These are phyloP conservation scores for Trichosporon coremiiforme DNA, from an alignment of 1,284 basidiomycete genomes.

Conservation along the genomic window DNA sequence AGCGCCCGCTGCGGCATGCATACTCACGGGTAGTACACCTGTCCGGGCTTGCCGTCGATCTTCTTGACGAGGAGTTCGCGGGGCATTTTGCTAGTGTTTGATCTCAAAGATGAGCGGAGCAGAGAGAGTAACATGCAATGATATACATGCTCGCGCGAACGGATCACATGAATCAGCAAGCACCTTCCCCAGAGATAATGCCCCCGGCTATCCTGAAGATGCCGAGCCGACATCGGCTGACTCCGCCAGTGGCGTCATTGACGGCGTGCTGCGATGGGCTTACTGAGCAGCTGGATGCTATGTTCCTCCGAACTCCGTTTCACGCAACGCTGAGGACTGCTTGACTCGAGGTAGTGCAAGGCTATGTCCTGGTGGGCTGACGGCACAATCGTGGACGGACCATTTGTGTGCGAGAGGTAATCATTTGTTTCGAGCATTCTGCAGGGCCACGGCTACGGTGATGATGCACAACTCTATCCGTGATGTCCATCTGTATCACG, in stretches of 20 bases:
- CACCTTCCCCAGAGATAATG: background rate
- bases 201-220: constrained; percentile 18
- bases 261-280: background rate
- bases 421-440: too few species aligned
- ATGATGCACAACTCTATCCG: too few species aligned
- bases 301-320: background rate
- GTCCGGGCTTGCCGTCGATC: constrained; percentile 30
- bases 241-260: constrained; percentile 14
- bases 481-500: too few species aligned
- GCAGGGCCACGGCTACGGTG: too few species aligned
- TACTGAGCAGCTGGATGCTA: background rate
- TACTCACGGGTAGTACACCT: constrained; percentile 33
- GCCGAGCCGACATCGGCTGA: constrained; percentile 10
- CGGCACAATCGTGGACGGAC: too few species aligned
- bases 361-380: too few species aligned
- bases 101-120: background rate
- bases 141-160: too few species aligned
- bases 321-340: background rate
- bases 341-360: too few species aligned
- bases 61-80: constrained; percentile 29
- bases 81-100: constrained; percentile 17
- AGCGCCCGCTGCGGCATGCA: background rate
- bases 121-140: background rate
- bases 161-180: background rate
- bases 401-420: too few species aligned